phyloP scores from a whole-genome alignment of 2,329 filamentous ascomycete genomes.

The Curvularia sp. region DNA sequence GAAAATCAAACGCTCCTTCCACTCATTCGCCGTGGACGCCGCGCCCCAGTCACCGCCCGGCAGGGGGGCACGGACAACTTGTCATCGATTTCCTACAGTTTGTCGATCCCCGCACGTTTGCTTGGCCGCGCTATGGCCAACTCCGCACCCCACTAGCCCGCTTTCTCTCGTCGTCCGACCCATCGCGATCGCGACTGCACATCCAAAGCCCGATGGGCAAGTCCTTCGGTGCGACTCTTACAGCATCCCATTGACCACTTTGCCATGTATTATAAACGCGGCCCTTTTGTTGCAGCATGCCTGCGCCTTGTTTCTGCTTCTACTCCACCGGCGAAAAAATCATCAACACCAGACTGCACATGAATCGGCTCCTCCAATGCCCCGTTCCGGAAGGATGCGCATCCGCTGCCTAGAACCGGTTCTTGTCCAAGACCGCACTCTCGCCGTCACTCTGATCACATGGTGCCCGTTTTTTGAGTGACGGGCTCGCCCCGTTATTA shows the following conservation, averaged over 20 bases:
- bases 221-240: slow-evolving; percentile 18
- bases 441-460: slow-evolving; percentile 15
- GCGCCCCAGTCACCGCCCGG: slow-evolving; percentile 30
- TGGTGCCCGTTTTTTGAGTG: slow-evolving; percentile 3
- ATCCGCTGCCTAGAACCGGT: slow-evolving; percentile 12
- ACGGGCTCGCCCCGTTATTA: slow-evolving; percentile 8
- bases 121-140: slow-evolving; percentile 22
- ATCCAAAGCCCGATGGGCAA: slow-evolving; percentile 20
- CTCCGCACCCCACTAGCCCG: slow-evolving; percentile 24
- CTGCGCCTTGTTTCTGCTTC: slow-evolving; percentile 1
- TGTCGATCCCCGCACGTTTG: slow-evolving; percentile 33
- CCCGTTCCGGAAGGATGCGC: slow-evolving; percentile 10
- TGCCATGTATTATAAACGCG: slow-evolving; percentile 17
- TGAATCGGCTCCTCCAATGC: neutral
- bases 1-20: slow-evolving; percentile 28
- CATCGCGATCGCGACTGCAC: slow-evolving; percentile 22
- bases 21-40: slow-evolving; percentile 20
- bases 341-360: slow-evolving; percentile 1
- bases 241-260: slow-evolving; percentile 20
- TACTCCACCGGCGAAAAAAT: slow-evolving; percentile 1
- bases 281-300: slow-evolving; percentile 4
- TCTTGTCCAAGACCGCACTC: slow-evolving; percentile 5
- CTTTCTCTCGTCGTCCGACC: slow-evolving; percentile 21
- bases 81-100: slow-evolving; percentile 36
- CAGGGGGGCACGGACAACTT: slow-evolving; percentile 9